These are phyloP conservation scores for Fusarium domesticum DNA, from an alignment of 2,329 filamentous ascomycete species.

Conservation along the genomic window DNA sequence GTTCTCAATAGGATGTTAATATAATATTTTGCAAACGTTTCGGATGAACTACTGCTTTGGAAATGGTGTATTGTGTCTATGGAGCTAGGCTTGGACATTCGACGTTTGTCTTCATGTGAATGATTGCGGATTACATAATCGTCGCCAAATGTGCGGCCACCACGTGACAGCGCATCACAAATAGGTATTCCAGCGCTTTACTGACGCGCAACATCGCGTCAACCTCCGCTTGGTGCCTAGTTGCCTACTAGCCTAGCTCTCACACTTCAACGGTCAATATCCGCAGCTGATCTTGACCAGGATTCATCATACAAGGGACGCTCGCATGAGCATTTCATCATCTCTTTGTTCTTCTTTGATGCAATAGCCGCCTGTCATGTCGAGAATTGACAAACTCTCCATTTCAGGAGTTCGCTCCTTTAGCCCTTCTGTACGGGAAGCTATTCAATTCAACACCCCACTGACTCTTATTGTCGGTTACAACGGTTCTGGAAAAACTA, in stretches of 20 bases:
- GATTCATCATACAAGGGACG: neutral
- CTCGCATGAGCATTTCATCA: neutral
- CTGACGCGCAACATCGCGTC: slow-evolving; percentile 15
- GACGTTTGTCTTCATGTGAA: too few relatives aligned
- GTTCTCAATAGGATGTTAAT: too few relatives aligned
- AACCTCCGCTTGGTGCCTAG: slow-evolving; percentile 1
- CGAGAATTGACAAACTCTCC: slow-evolving; percentile 84
- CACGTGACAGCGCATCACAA: slow-evolving; percentile 23
- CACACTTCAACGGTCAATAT: neutral
- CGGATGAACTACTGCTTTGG: neutral
- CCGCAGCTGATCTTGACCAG: neutral
- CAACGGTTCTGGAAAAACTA: slow-evolving; percentile 97
- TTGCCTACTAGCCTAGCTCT: neutral
- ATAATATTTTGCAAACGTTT: too few relatives aligned
- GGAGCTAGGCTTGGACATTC: too few relatives aligned
- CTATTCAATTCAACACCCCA: slow-evolving; percentile 83
- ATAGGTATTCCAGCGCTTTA: slow-evolving; percentile 13
- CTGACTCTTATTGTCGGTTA: slow-evolving; percentile 95
- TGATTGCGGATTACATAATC: neutral
- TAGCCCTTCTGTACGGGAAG: slow-evolving; percentile 69
- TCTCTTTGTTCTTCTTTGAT: slow-evolving; percentile 1
- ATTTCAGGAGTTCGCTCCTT: slow-evolving; percentile 86
- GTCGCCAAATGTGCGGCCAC: slow-evolving; percentile 1
- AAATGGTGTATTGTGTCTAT: too few relatives aligned
- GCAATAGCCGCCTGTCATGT: slow-evolving; percentile 46